Conservation (phyloP, 352 stramenopile genomes). For the Globisporangium cystogenes region DNA sequence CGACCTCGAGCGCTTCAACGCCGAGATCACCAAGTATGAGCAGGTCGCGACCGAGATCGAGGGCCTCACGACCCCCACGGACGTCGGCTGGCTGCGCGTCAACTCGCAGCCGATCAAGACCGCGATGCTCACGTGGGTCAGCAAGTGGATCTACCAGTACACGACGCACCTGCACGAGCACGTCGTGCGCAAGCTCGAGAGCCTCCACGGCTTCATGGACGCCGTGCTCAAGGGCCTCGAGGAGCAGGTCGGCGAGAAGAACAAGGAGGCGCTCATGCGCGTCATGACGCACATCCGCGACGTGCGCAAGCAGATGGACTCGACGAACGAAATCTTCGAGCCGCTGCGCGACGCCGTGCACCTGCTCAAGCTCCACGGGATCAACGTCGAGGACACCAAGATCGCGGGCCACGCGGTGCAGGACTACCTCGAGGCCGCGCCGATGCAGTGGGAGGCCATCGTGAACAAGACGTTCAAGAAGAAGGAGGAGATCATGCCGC, state of each 20-base stretch:
- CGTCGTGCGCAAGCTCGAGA: slow-evolving; percentile 85
- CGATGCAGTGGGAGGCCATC: slow-evolving; percentile 96
- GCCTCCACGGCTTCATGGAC: slow-evolving; percentile 92
- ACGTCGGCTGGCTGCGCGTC: slow-evolving; percentile 97
- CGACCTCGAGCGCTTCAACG: slow-evolving; percentile 94
- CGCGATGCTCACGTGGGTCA: slow-evolving; percentile 93
- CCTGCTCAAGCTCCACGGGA: slow-evolving; percentile 92
- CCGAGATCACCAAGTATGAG: slow-evolving; percentile 95
- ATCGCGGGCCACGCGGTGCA: slow-evolving; percentile 76
- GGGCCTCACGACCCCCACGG: slow-evolving; percentile 82
- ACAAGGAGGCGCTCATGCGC: slow-evolving; percentile 95
- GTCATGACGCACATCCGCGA: slow-evolving; percentile 96
- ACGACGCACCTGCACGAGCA: slow-evolving; percentile 92
- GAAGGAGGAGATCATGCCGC: slow-evolving; percentile 97
- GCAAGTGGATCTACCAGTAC: slow-evolving; percentile 96
- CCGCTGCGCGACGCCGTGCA: slow-evolving; percentile 92
- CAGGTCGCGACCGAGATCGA: slow-evolving; percentile 91
- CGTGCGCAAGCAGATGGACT: slow-evolving; percentile 91
- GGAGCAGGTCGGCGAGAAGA: slow-evolving; percentile 87
- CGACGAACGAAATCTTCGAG: slow-evolving; percentile 92
- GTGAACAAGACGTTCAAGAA: slow-evolving; percentile 98
- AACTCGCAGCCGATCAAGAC: slow-evolving; percentile 97
- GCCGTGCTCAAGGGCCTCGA: slow-evolving; percentile 88
- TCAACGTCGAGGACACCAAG: slow-evolving; percentile 89
- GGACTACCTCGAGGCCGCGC: slow-evolving; percentile 94